A percentile compares a stretch with the other conserved stretches of the same genome.
These are phyloP conservation scores for Sarocladium strictum DNA, from an alignment of 2,329 filamentous ascomycete species.

Conservation along the genomic window DNA sequence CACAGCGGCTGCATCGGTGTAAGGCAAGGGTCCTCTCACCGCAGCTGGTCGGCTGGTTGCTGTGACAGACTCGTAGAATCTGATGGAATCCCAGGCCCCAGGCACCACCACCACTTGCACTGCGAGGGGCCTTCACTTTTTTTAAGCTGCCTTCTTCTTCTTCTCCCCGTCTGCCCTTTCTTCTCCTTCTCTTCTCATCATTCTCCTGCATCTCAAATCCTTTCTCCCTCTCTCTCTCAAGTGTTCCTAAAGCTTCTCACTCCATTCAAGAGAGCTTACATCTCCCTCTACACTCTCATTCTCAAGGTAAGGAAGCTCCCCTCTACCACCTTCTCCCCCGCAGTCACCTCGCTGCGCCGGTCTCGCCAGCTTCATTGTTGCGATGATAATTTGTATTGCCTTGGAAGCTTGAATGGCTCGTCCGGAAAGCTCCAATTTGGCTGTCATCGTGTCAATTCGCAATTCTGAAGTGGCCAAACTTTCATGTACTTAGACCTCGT, in stretches of 20 bases:
- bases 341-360: neutral
- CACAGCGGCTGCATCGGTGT: neutral
- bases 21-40: slow-evolving; percentile 5
- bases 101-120: slow-evolving; percentile 19
- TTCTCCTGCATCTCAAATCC: slow-evolving; percentile 18
- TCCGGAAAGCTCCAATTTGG: neutral
- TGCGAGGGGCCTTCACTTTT: slow-evolving; percentile 27
- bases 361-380: slow-evolving; percentile 1
- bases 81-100: slow-evolving; percentile 36
- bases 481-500: slow-evolving; percentile 8
- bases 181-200: slow-evolving; percentile 15
- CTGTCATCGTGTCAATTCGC: too few species aligned
- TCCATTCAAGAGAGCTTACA: slow-evolving; percentile 13
- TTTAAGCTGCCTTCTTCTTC: slow-evolving; percentile 23
- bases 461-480: too few species aligned
- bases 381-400: slow-evolving; percentile 12
- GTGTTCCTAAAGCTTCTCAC: slow-evolving; percentile 11
- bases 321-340: neutral
- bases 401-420: neutral
- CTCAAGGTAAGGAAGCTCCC: slow-evolving; percentile 17
- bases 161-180: slow-evolving; percentile 11
- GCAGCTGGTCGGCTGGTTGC: slow-evolving; percentile 2
- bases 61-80: slow-evolving; percentile 32
- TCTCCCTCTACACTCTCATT: slow-evolving; percentile 13
- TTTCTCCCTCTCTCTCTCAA: slow-evolving; percentile 16